Conservation (phyloP, 129 eudicot species). For the Logfia minima region DNA sequence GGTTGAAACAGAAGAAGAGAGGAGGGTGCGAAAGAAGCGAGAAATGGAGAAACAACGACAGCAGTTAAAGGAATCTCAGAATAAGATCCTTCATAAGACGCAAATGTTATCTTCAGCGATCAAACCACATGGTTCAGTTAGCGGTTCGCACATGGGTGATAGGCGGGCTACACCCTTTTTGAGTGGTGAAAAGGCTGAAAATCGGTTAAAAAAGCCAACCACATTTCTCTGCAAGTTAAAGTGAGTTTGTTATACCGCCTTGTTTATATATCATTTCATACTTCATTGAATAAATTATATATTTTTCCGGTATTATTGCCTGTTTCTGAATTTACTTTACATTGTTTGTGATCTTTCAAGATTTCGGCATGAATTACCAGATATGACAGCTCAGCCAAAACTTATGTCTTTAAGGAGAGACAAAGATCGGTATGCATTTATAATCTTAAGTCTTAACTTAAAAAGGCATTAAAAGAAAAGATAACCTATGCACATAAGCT, state of each 20-base stretch:
- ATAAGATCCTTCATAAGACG: conserved; percentile 58
- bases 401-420: conserved; percentile 66
- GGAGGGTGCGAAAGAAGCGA: conserved; percentile 74
- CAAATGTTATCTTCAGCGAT: conserved; percentile 58
- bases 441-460: neutral
- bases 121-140: conserved; percentile 66
- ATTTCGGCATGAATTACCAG: conserved; percentile 93
- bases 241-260: conserved; percentile 50
- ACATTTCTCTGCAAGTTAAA: conserved; percentile 90
- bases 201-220: conserved; percentile 85
- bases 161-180: conserved; percentile 57
- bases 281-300: too few species aligned
- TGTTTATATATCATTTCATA: too few species aligned
- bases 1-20: conserved; percentile 79
- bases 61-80: conserved; percentile 69
- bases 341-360: conserved; percentile 45
- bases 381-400: conserved; percentile 77
- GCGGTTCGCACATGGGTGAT: conserved; percentile 82
- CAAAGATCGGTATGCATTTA: conserved; percentile 62
- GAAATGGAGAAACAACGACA: conserved; percentile 68
- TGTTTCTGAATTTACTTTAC: conserved; percentile 9
- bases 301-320: too few species aligned
- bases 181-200: conserved; percentile 65
- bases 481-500: conserved; percentile 19
- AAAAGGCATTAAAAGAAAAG: neutral